Conservation (phyloP, 169 alveolate genomes). For the Plasmodium adleri region DNA sequence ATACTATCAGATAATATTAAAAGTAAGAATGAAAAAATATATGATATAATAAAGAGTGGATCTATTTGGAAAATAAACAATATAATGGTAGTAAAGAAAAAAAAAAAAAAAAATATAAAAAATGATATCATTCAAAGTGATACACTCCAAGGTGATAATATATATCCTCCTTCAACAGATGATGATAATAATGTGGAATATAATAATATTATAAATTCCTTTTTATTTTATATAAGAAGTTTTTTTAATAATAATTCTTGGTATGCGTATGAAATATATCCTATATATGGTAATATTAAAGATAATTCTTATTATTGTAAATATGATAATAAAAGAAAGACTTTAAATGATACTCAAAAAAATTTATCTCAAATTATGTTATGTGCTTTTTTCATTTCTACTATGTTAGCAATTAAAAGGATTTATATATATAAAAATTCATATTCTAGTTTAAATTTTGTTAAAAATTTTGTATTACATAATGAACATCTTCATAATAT, state of each 20-base stretch:
- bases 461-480: constrained; percentile 45
- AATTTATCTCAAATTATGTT: constrained; percentile 17
- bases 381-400: constrained; percentile 45
- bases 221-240: too few species aligned
- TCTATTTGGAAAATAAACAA: constrained; percentile 55
- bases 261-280: constrained; percentile 35
- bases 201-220: too few species aligned
- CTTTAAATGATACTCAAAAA: constrained; percentile 45
- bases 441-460: constrained; percentile 63
- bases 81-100: constrained; percentile 51
- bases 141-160: too few species aligned
- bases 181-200: too few species aligned
- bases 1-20: background rate
- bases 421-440: constrained; percentile 55
- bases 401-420: constrained; percentile 47
- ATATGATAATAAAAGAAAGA: constrained; percentile 47
- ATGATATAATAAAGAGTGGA: constrained; percentile 13
- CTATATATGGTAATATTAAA: constrained; percentile 48
- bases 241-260: constrained; percentile 2
- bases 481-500: constrained; percentile 41
- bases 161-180: too few species aligned
- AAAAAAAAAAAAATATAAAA: background rate
- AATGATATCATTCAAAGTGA: background rate
- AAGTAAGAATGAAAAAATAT: constrained; percentile 16
- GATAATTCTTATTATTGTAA: constrained; percentile 60